These are phyloP conservation scores for Trypanosoma lewisi DNA, from an alignment of 208 protist genomes.

Conservation along the genomic window DNA sequence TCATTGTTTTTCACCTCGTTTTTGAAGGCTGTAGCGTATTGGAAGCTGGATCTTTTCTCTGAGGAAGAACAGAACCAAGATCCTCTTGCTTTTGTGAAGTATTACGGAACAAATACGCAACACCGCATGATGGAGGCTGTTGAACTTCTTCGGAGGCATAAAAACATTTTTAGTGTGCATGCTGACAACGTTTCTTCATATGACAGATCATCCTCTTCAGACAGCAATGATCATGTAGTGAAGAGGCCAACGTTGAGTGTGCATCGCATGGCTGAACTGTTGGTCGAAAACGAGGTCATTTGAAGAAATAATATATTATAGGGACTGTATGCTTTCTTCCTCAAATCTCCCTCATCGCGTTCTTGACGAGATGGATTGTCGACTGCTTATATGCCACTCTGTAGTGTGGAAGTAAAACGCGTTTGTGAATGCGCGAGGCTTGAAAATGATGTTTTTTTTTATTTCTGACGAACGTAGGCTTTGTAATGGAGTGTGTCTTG, in stretches of 20 bases:
- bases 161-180: not conserved
- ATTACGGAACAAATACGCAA: conserved; percentile 16
- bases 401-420: too few species aligned
- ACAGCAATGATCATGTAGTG: not conserved
- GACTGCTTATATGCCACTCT: too few species aligned
- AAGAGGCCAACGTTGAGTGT: not conserved
- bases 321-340: not conserved
- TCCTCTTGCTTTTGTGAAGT: conserved; percentile 25
- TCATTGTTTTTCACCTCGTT: conserved; percentile 22
- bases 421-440: too few species aligned
- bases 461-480: too few species aligned
- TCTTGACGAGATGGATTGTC: too few species aligned
- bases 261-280: conserved; percentile 16
- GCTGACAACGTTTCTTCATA: not conserved
- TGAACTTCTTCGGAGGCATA: conserved; percentile 13
- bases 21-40: conserved; percentile 33
- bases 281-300: conserved; percentile 17
- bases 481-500: not conserved
- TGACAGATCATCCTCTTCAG: not conserved
- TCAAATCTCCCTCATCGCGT: too few species aligned
- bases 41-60: conserved; percentile 17
- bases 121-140: conserved; percentile 24
- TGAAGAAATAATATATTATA: too few species aligned
- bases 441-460: too few species aligned
- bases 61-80: conserved; percentile 13